Conservation (phyloP, 2,329 filamentous ascomycete species). For the Epichloe uncinata region DNA sequence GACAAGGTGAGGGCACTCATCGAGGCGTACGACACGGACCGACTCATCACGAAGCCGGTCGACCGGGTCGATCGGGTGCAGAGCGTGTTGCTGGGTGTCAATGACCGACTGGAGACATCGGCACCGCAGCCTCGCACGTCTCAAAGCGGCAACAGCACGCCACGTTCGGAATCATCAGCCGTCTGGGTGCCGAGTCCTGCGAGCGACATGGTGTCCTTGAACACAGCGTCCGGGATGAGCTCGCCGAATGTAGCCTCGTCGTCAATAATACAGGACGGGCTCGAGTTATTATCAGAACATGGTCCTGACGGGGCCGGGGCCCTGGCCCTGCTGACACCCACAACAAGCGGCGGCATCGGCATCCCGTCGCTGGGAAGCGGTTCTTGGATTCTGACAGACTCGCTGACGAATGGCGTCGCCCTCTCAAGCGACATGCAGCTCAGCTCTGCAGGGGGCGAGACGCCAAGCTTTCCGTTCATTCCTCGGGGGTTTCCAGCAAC, state of each 20-base stretch:
- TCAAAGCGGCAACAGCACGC: not conserved
- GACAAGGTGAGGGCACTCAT: constrained; percentile 3
- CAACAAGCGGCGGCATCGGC: not conserved
- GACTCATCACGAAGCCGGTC: constrained; percentile 2
- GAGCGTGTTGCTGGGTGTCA: not conserved
- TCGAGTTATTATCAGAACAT: no score
- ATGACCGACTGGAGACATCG: not conserved
- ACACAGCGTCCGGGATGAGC: not conserved
- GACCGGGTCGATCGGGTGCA: not conserved
- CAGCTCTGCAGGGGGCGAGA: not conserved
- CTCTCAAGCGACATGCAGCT: not conserved
- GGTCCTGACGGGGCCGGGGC: no score
- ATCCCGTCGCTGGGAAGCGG: not conserved
- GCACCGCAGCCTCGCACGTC: not conserved
- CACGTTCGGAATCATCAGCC: not conserved
- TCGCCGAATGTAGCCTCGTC: not conserved
- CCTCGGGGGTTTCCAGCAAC: no score
- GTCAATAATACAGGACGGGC: not conserved
- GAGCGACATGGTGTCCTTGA: not conserved
- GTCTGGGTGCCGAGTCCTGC: not conserved
- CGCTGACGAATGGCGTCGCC: not conserved
- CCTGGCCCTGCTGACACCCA: not conserved
- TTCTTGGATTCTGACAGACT: not conserved
- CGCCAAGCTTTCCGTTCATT: no score
- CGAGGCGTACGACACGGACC: constrained; percentile 4